Evolutionary conservation across 345 rosid species (phyloP), one percentile per base, ranked within the genome.

Genomic region (Rhodomyrtus tomentosa): DNA sequence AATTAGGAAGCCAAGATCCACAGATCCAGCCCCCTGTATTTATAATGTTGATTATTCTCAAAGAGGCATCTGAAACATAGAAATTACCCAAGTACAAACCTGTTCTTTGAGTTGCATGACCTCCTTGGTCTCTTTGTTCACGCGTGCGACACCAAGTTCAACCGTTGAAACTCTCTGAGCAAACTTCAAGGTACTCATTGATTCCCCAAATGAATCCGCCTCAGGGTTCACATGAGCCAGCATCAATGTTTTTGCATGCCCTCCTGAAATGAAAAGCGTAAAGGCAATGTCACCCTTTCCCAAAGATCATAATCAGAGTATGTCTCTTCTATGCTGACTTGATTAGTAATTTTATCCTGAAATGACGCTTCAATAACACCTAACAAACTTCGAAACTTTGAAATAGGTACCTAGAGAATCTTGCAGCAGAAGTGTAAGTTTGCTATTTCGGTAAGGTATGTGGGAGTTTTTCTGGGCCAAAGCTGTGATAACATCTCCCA

Each of bases 371-470:
- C 79, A 68, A 18, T 68, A 20, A 68, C 25, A 18, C 25, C 45
- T 68, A 25, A 68, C 79, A 68, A 68, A 18, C 45, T 62, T 62
- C 0, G 11, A 62, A 6, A 62, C 40, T 18, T 68, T 13, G 4
- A 50, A 81, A 25, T 38, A 55, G 27, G 42, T 81, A 95, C 99
- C 98, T 90, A 97, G 90, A 55, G 99, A 93, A 86, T 95, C 98
- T 90, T 97, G 99, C 88, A 97, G 91, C 50, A 96, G 92, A 83
- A 94, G 98, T 5, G 98, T 97, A 83, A 97, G 94, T 86, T 97
- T 97, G 98, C 99, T 97, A 93, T 97, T 95, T 82, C 98, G 86
- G 90, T 97, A 97, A 55, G 99, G 99, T 84, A 97, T 88, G 89
- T 97, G 95, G 85, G 98, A 90, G 50, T 89, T 95, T 92, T 91